Base-by-base conservation (phyloP, 169 alveolate genomes). In the Cyclospora cayetanensis region DNA sequence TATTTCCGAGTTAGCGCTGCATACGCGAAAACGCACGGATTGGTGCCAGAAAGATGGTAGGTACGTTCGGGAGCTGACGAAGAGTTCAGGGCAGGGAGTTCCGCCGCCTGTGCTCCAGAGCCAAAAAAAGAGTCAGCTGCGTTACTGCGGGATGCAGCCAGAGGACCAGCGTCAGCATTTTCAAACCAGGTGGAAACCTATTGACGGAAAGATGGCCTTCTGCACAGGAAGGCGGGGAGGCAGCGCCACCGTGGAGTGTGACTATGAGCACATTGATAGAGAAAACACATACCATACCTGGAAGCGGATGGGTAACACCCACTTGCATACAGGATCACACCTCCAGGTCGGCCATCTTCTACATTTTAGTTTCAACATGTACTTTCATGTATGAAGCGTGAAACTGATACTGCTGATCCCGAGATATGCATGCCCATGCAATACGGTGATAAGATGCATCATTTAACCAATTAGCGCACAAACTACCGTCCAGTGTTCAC, bases 121-220 rank as follows among this genome's bases (percentile, higher is more conserved):
- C 20, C 87, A 46, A 4, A 83, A 83, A 63, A 18, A 46, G 27
- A 52, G 60, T 27, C 80, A 83, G 22, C 80, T 83, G 80, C 90
- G 90, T 18, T 11, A n/a, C 43, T 83, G 90, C 65, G 90, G 79
- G 1, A 37, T 39, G 11, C 37, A 85, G 27, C 55, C 31, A 2
- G 70, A 63, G 25, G 91, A 85, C 27, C 91, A 85, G 70, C 4
- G 83, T 50, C 52, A 37, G 34, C 91, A 85, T 27, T 85, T 85
- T 65, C 91, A 85, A n/a, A 85, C 91, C n/a, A 41, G 91, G 27
- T 85, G 91, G 91, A 74, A 85, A 46, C 83, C 83, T 20, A 42
- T 85, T 25, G 91, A 85, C 50, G 91, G 91, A 29, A 60, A 65
- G 34, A 85, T 85, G 91, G 91, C 41, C 12, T 85, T 85, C 70